Evolutionary conservation across 1,139 yeast species (phyloP), one percentile per base, ranked within the genome.

Genomic region (Suhomyces yuchorum): DNA sequence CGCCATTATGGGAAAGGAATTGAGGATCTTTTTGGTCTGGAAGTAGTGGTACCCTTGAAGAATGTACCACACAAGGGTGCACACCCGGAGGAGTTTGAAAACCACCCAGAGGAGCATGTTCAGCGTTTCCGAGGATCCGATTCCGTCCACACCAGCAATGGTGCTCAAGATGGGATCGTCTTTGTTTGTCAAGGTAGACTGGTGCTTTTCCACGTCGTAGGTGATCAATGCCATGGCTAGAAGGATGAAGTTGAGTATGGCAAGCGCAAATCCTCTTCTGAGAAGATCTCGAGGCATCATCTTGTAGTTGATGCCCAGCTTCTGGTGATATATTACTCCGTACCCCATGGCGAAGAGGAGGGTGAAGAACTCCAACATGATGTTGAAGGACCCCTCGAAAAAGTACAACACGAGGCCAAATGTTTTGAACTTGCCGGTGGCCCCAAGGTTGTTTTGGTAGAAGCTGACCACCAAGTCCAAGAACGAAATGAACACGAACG

Each of bases 271-370:
- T 6, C 70, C 67, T 12, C 51, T 51, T 12, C 51, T 58, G 46
- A 56, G 43, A 19, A 55, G 49, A 3, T 55, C 46, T 12, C 51
- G 48, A 1, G 76, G 75, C 11, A 71, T 48, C 39, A 59, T 50
- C 43, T 73, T 56, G 44, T 58, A 69, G 37, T 65, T 62, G 41
- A 55, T 57, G 35, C 56, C 59, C 2, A 62, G 62, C 33, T 56
- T 55, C 36, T 62, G 66, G 50, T 64, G 64, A 50, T 67, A 72
- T 18, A 71, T 56, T 2, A 71, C 74, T 1, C 77, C 77, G 48
- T 66, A 70, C 0, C 77, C 77, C 75, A 70, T 70, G 37, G 72
- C 52, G 50, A 72, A 69, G 28, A 70, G 47, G 28, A 70, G 60
- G 12, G 61, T 46, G 37, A 59, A 51, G 44, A 53, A 62, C 12